These are phyloP conservation scores for Evernia prunastri DNA, from an alignment of 495 filamentous ascomycete species.

Conservation along the genomic window DNA sequence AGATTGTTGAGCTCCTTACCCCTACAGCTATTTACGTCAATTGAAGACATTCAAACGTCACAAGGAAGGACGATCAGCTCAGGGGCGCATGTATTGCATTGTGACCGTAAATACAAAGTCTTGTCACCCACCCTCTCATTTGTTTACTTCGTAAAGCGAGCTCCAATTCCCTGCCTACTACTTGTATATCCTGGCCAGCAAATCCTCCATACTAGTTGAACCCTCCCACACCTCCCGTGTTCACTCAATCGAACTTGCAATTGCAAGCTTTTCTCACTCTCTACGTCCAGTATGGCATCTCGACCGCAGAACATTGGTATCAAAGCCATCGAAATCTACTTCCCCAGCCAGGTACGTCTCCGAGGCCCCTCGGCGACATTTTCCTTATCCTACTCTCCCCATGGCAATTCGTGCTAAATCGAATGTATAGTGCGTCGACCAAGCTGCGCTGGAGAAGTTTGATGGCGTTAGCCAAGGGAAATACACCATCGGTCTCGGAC, in stretches of 20 bases:
- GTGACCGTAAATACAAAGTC: not conserved
- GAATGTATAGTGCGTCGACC: constrained; percentile 77
- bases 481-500: constrained; percentile 98
- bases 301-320: constrained; percentile 97
- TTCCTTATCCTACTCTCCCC: constrained; percentile 11
- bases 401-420: constrained; percentile 28
- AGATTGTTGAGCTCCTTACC: not conserved
- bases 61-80: not conserved
- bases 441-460: constrained; percentile 93
- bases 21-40: not conserved
- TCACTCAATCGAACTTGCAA: not conserved
- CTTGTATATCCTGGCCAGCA: not conserved
- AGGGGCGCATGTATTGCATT: not conserved
- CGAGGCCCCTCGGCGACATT: not conserved
- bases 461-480: constrained; percentile 92
- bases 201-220: not conserved
- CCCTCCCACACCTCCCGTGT: not conserved
- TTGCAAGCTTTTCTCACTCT: not conserved
- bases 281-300: constrained; percentile 56
- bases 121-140: not conserved
- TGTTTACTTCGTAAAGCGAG: not conserved
- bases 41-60: not conserved
- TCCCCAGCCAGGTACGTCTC: constrained; percentile 79
- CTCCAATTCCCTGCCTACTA: not conserved
- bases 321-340: constrained; percentile 99